phyloP scores from a whole-genome alignment of 192 early-diverging fungal species.

The Pilobolus umbonatus region DNA sequence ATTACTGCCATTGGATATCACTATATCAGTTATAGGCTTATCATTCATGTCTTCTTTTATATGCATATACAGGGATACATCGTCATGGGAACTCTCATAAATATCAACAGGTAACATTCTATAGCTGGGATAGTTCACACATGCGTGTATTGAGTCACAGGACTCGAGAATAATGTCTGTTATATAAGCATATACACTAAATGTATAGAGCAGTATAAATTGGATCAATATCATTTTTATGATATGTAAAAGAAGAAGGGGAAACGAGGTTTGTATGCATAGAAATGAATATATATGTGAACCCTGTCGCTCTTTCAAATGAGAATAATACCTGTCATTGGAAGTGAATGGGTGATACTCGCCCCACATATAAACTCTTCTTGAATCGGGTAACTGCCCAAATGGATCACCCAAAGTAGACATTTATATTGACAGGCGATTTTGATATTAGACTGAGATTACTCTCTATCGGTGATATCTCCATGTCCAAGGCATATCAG shows the following conservation, averaged over 20 bases:
- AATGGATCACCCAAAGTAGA: too few relatives aligned
- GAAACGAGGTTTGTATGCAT: neutral
- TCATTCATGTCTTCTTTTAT: constrained; percentile 16
- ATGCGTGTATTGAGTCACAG: constrained; percentile 8
- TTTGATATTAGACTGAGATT: too few relatives aligned
- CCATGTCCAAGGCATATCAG: too few relatives aligned
- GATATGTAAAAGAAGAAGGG: neutral
- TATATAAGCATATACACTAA: constrained; percentile 6
- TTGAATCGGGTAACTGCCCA: too few relatives aligned
- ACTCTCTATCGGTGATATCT: too few relatives aligned
- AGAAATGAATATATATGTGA: neutral
- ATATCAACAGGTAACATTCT: constrained; percentile 9
- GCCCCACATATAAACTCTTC: too few relatives aligned
- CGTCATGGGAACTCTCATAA: constrained; percentile 8
- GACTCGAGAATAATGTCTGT: constrained; percentile 18
- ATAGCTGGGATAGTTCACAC: constrained; percentile 20
- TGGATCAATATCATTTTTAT: neutral
- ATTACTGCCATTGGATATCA: neutral
- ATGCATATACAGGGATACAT: constrained; percentile 17
- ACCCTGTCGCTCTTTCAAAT: too few relatives aligned
- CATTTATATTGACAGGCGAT: too few relatives aligned
- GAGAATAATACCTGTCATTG: too few relatives aligned
- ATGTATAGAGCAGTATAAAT: neutral
- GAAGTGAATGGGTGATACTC: too few relatives aligned
- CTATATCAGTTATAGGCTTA: constrained; percentile 18